Evolutionary conservation across 306 rosid species (phyloP).

Genomic region (Mimosa bimucronata): DNA sequence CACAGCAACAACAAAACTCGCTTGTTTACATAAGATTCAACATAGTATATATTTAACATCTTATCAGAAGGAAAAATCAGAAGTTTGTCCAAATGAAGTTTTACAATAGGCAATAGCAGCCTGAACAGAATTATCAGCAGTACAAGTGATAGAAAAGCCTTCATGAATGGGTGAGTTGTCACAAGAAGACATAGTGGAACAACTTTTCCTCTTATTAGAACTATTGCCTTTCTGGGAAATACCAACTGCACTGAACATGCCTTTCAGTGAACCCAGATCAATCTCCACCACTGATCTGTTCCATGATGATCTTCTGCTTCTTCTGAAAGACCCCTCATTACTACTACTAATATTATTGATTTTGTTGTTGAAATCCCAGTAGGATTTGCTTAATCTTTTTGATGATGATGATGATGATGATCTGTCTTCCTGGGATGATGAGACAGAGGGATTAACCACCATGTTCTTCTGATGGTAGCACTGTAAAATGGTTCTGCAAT

Average conservation of each 20-base stretch:
- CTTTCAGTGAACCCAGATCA: constrained; percentile 51
- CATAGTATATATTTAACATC: neutral
- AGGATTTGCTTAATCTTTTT: neutral
- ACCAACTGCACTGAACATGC: constrained; percentile 47
- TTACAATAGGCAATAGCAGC: constrained; percentile 73
- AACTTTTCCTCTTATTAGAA: constrained; percentile 44
- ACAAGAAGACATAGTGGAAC: constrained; percentile 43
- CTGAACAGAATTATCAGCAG: constrained; percentile 50
- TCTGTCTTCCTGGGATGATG: neutral
- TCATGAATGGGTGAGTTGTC: constrained; percentile 54
- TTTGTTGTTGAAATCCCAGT: constrained; percentile 27
- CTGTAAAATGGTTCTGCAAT: constrained; percentile 24
- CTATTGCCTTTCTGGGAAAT: constrained; percentile 29
- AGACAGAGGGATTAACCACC: constrained; percentile 32
- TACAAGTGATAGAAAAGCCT: constrained; percentile 33
- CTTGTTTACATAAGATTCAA: neutral
- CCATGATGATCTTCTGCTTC: constrained; percentile 29
- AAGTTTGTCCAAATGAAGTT: constrained; percentile 45
- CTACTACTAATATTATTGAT: neutral
- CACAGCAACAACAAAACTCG: neutral
- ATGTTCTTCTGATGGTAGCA: constrained; percentile 34
- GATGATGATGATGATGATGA: neutral
- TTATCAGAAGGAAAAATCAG: constrained; percentile 37
- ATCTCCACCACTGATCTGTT: constrained; percentile 37
- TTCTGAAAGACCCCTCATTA: constrained; percentile 5